These are phyloP conservation scores for Seiridium cupressi DNA, from an alignment of 2,329 filamentous ascomycete genomes.

Conservation along the genomic window DNA sequence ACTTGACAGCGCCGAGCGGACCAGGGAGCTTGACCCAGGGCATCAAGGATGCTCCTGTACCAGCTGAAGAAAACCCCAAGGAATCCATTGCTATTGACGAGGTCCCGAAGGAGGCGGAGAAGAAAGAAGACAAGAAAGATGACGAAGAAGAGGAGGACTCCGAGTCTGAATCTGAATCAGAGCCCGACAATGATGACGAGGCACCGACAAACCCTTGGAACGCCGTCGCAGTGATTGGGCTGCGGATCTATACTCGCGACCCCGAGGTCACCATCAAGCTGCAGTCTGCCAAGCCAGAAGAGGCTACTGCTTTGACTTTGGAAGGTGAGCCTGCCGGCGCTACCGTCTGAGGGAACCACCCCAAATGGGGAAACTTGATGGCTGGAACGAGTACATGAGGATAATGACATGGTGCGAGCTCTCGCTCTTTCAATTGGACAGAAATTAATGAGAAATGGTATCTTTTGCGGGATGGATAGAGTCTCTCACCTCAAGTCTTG, in stretches of 20 bases:
- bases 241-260: slow-evolving; percentile 47
- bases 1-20: not conserved
- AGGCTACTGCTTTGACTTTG: slow-evolving; percentile 7
- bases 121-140: slow-evolving; percentile 15
- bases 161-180: slow-evolving; percentile 30
- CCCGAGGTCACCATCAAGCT: slow-evolving; percentile 9
- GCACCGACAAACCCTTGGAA: slow-evolving; percentile 50
- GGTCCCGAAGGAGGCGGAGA: slow-evolving; percentile 16
- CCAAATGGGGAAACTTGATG: too few species aligned
- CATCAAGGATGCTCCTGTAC: slow-evolving; percentile 29
- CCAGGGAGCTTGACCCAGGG: not conserved
- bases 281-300: slow-evolving; percentile 4
- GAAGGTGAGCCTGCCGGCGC: slow-evolving; percentile 10
- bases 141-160: slow-evolving; percentile 14
- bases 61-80: slow-evolving; percentile 24
- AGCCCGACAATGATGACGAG: slow-evolving; percentile 36
- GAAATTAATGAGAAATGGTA: too few species aligned
- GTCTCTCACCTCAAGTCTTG: too few species aligned
- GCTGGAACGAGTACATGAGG: too few species aligned
- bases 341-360: not conserved
- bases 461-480: too few species aligned
- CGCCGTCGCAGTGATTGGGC: slow-evolving; percentile 55
- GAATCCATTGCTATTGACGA: slow-evolving; percentile 18
- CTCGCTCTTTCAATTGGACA: too few species aligned
- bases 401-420: too few species aligned